Evolutionary conservation across 139 green algal genomes (phyloP).

Genomic region (Mychonastes homosphaera): DNA sequence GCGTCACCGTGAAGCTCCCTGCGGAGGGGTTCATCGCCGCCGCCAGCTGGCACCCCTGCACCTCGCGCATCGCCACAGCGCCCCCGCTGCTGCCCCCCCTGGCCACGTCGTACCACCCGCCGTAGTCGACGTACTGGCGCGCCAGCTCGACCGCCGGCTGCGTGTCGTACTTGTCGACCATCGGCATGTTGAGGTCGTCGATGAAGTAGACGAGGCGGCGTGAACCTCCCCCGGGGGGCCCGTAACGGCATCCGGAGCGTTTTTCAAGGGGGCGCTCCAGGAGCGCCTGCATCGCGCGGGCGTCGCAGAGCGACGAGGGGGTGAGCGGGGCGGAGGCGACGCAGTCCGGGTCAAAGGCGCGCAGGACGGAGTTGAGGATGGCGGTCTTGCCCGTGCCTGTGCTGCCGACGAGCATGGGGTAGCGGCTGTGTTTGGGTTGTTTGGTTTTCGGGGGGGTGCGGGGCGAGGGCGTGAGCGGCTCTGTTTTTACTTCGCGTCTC

Average conservation of each 20-base stretch:
- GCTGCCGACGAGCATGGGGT: slow-evolving; percentile 86
- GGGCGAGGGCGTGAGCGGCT: neutral
- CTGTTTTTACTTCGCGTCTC: too few relatives aligned
- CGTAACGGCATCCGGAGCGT: neutral
- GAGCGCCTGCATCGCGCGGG: slow-evolving; percentile 53
- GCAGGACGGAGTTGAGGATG: slow-evolving; percentile 77
- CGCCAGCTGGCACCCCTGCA: slow-evolving; percentile 64
- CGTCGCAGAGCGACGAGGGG: slow-evolving; percentile 81
- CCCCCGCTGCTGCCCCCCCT: neutral
- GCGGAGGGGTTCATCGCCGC: slow-evolving; percentile 85
- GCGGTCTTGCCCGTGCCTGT: slow-evolving; percentile 80
- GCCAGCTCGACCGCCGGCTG: slow-evolving; percentile 82
- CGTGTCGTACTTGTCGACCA: slow-evolving; percentile 91
- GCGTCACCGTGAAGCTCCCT: slow-evolving; percentile 82
- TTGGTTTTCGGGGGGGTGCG: neutral
- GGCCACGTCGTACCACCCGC: slow-evolving; percentile 52
- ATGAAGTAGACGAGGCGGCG: slow-evolving; percentile 77
- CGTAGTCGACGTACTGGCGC: slow-evolving; percentile 78
- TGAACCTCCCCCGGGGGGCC: neutral
- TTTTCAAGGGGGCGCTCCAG: slow-evolving; percentile 7
- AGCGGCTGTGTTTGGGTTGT: slow-evolving; percentile 37
- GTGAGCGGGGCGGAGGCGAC: slow-evolving; percentile 65
- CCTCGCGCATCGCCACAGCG: slow-evolving; percentile 29
- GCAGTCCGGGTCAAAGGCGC: slow-evolving; percentile 63
- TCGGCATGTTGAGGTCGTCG: slow-evolving; percentile 89